These are phyloP conservation scores for Persicaria tinctoria DNA, from an alignment of 148 eudicot genomes.

Conservation along the genomic window DNA sequence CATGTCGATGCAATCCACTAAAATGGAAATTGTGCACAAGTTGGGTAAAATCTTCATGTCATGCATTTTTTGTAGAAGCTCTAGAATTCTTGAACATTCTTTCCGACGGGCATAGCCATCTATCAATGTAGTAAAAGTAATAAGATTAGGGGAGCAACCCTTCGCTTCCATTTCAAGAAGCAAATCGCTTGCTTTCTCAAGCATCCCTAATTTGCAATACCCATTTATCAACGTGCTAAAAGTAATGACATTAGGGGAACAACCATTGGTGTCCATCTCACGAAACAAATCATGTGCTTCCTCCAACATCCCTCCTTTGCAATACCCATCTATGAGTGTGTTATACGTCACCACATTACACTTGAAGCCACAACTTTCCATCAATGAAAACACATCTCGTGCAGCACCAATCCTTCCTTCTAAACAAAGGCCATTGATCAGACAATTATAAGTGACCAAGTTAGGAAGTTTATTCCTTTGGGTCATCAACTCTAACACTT, in stretches of 20 bases:
- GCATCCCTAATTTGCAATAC: background rate
- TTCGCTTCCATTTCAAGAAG: too few relatives aligned
- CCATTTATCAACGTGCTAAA: background rate
- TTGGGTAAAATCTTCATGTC: too few relatives aligned
- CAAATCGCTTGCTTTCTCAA: too few relatives aligned
- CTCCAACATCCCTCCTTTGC: background rate
- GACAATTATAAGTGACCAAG: slow-evolving; percentile 11
- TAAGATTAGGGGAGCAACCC: slow-evolving; percentile 15
- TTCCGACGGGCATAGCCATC: slow-evolving; percentile 6
- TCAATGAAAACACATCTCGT: background rate
- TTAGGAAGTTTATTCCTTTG: background rate
- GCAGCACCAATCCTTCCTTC: background rate
- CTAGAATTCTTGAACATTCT: too few relatives aligned
- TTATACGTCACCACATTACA: background rate
- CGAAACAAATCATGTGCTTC: background rate
- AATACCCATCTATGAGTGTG: background rate
- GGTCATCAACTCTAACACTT: slow-evolving; percentile 11
- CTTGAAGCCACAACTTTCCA: background rate
- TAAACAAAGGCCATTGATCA: slow-evolving; percentile 12
- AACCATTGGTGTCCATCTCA: background rate
- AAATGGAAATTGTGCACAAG: too few relatives aligned
- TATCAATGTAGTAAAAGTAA: slow-evolving; percentile 18
- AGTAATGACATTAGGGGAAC: background rate
- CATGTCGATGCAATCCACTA: too few relatives aligned
- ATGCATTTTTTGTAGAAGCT: too few relatives aligned